Evolutionary conservation across 768 basidiomycete species (phyloP), one percentile per base, ranked within the genome.

Genomic region (Amanita rubescens): DNA sequence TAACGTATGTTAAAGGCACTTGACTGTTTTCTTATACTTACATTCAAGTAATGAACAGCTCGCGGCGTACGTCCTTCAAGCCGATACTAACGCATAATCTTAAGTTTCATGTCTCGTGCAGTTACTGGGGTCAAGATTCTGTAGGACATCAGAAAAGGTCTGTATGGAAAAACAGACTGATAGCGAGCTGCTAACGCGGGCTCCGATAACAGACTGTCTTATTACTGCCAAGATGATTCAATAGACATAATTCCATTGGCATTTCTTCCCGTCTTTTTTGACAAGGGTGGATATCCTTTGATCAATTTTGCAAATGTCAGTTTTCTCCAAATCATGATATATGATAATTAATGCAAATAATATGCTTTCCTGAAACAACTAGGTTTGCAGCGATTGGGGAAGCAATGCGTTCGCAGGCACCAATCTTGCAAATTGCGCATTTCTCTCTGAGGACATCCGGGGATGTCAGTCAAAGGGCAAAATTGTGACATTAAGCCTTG

Each of bases 191-290:
- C 12, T 17, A 30, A 30, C 27, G 8, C 27, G 27, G 27, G 24
- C 14, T 46, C 10, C 12, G 42, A 35, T 52, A 17, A 32, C 41
- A 39, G 15, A 19, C 51, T 84, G 33, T 65, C 74, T 0, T 65
- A 66, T 14, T 83, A 82, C 60, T 84, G 81, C 58, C 75, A 78
- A 76, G 84, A 85, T 60, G 64, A 74, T 61, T 67, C 75, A 3
- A 78, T 85, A 43, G 73, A 86, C 58, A 76, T 69, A 35, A 69
- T 86, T 45, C 84, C 84, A 0, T 53, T 86, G 42, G 83, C 83
- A 1, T 86, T 85, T 63, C 56, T 87, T 32, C 67, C 78, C 57
- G 72, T 77, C 45, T 85, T 81, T 68, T 84, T 79, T 65, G 76
- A 76, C 15, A 69, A 73, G 9, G 84, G 79, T 7, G 77, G 76